Conservation (phyloP, 2,329 filamentous ascomycete species). For the Trichoderma sp. region DNA sequence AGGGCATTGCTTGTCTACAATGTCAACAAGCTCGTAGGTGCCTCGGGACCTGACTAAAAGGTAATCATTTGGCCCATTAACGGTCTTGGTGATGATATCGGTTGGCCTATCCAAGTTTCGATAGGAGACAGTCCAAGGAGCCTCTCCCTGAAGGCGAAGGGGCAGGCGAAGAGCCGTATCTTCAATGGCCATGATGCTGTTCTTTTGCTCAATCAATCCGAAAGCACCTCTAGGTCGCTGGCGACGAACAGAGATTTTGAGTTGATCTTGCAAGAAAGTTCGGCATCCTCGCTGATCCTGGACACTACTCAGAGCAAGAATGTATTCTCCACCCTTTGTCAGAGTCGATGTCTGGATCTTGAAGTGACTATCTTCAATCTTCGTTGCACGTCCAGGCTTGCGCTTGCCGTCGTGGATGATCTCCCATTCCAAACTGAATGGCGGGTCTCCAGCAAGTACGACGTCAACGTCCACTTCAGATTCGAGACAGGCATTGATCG, state of each 20-base stretch:
- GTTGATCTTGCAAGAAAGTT: conserved; percentile 79
- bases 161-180: conserved; percentile 73
- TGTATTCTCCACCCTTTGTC: conserved; percentile 84
- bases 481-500: conserved; percentile 76
- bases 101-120: conserved; percentile 62
- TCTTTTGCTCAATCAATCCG: conserved; percentile 79
- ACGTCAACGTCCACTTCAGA: conserved; percentile 76
- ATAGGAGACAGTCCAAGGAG: conserved; percentile 81
- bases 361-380: conserved; percentile 63
- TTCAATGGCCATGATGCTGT: conserved; percentile 74
- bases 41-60: conserved; percentile 68
- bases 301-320: conserved; percentile 79
- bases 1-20: conserved; percentile 78
- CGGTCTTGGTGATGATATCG: conserved; percentile 49
- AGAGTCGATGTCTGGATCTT: conserved; percentile 76
- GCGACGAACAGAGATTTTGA: conserved; percentile 81
- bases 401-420: conserved; percentile 86
- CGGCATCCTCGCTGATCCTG: conserved; percentile 87
- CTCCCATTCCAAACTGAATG: conserved; percentile 91
- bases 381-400: conserved; percentile 63
- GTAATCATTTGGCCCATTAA: conserved; percentile 64
- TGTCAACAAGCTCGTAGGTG: conserved; percentile 75
- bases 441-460: conserved; percentile 75
- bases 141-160: conserved; percentile 79
- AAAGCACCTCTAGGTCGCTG: conserved; percentile 88